phyloP scores from a whole-genome alignment of 305 asterid species.

The Fraxinus latifolia region DNA sequence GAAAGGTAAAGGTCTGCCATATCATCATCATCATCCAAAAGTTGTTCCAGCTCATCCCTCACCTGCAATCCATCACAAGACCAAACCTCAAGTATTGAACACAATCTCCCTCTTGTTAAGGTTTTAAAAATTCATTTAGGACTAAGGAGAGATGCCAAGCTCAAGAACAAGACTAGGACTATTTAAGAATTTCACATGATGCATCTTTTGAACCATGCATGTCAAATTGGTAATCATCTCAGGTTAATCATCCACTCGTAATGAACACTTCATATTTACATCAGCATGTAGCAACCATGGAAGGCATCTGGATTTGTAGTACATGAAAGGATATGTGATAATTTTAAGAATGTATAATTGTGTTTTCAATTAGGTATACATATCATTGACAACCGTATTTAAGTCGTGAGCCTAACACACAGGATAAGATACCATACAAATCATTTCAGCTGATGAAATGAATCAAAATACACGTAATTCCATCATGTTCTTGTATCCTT shows the following conservation, averaged over 20 bases:
- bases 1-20: constrained; percentile 97
- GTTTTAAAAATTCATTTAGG: neutral
- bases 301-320: neutral
- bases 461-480: neutral
- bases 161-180: constrained; percentile 8
- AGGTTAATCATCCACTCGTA: neutral
- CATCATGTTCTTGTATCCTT: neutral
- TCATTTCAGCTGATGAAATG: neutral
- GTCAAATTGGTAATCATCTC: neutral
- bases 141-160: neutral
- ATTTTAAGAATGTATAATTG: neutral
- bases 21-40: constrained; percentile 93
- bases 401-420: neutral
- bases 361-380: neutral
- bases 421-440: neutral
- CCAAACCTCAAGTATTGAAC: neutral
- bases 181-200: neutral
- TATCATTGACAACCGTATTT: neutral
- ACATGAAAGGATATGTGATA: neutral
- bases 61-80: constrained; percentile 46
- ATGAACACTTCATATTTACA: neutral
- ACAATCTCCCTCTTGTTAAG: neutral
- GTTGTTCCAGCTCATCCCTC: constrained; percentile 96
- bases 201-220: neutral
- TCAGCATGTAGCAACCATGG: neutral